A percentile compares a stretch with the other conserved stretches of the same genome.
These are phyloP conservation scores for Cadophora sp. DNA, from an alignment of 2,329 filamentous ascomycete genomes.

Conservation along the genomic window DNA sequence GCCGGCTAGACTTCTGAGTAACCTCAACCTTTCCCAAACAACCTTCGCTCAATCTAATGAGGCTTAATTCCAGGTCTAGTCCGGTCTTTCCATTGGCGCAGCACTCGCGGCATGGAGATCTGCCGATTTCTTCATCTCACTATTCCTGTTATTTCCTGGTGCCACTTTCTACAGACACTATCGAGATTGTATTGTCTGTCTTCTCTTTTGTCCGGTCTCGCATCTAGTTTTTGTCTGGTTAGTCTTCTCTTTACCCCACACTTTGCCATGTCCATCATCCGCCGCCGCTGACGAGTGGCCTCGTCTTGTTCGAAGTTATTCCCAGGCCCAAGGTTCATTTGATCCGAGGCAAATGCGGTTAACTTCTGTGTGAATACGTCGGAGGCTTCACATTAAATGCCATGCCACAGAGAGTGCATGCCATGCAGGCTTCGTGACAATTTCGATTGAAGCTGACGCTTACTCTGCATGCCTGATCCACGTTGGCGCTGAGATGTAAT, in stretches of 20 bases:
- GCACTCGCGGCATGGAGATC: neutral
- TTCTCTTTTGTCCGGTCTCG: conserved; percentile 1
- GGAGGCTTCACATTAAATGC: neutral
- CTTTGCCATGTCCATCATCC: neutral
- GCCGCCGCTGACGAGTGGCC: neutral
- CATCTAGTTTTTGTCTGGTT: neutral
- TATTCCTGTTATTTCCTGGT: too few species aligned
- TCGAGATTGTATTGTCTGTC: neutral
- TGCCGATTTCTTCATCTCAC: neutral
- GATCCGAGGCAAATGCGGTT: neutral
- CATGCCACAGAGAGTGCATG: too few species aligned
- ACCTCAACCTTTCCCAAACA: conserved; percentile 4
- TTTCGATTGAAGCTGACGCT: neutral
- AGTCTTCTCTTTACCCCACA: neutral
- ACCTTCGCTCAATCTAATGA: neutral
- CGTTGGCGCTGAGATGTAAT: neutral
- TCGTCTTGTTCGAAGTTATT: neutral
- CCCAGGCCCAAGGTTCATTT: neutral
- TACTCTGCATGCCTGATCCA: neutral
- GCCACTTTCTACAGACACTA: too few species aligned
- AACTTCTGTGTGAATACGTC: neutral
- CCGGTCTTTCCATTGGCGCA: neutral
- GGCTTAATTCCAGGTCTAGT: neutral
- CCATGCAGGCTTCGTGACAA: neutral
- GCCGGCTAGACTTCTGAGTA: neutral